Evolutionary conservation across 441 rosid genomes (phyloP).

Genomic region (Brassica hybrid): DNA sequence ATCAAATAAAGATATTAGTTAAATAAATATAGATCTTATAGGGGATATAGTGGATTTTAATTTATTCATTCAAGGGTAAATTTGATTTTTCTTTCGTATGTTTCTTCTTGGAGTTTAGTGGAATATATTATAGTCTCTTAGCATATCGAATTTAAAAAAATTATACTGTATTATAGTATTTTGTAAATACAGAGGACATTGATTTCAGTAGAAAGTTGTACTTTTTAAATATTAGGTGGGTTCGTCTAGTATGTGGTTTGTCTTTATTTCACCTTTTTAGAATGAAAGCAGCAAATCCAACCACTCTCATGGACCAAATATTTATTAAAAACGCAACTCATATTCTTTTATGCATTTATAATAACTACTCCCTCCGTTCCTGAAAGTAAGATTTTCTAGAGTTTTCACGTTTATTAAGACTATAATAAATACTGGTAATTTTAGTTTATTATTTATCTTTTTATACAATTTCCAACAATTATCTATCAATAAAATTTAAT

Average conservation of each 20-base stretch:
- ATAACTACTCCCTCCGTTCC: too few relatives aligned
- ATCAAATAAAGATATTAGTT: background rate
- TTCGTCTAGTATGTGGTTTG: slow-evolving; percentile 41
- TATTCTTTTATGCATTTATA: background rate
- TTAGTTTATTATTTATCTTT: too few relatives aligned
- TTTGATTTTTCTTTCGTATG: slow-evolving; percentile 43
- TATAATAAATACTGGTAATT: too few relatives aligned
- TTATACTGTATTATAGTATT: background rate
- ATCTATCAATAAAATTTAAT: too few relatives aligned
- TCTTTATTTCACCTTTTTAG: slow-evolving; percentile 49
- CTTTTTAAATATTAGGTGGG: slow-evolving; percentile 34
- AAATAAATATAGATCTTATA: background rate
- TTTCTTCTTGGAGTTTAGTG: slow-evolving; percentile 39
- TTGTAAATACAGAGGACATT: slow-evolving; percentile 37
- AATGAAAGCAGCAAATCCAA: slow-evolving; percentile 53
- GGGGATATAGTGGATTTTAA: slow-evolving; percentile 18
- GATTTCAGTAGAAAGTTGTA: slow-evolving; percentile 44
- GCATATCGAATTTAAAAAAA: slow-evolving; percentile 22
- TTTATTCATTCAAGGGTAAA: slow-evolving; percentile 15
- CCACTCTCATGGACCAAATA: slow-evolving; percentile 44
- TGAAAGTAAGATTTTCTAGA: too few relatives aligned
- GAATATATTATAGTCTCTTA: slow-evolving; percentile 32
- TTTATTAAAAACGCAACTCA: slow-evolving; percentile 5
- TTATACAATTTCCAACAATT: too few relatives aligned
- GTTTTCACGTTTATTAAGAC: too few relatives aligned